phyloP scores from a whole-genome alignment of 345 rosid genomes.

The Citrus mangshanensis region DNA sequence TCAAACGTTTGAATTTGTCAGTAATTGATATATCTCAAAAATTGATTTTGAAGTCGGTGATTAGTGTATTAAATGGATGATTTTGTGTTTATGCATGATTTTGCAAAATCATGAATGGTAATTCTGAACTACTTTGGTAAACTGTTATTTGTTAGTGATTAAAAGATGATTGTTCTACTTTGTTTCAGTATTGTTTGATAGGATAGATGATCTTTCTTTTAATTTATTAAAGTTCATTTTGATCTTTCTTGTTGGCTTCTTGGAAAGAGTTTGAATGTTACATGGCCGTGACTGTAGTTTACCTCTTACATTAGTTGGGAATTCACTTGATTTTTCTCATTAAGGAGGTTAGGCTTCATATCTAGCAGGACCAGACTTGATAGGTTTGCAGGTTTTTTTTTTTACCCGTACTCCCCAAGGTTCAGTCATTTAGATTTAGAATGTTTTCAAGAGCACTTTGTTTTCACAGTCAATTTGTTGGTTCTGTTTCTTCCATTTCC shows the following conservation, averaged over 20 bases:
- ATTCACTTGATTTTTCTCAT: not conserved
- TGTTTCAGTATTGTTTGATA: not conserved
- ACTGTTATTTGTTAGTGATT: not conserved
- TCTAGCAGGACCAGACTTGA: not conserved
- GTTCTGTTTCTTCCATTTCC: not conserved
- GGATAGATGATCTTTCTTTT: not conserved
- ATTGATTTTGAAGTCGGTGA: too few relatives aligned
- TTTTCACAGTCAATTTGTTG: not conserved
- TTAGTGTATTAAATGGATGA: not conserved
- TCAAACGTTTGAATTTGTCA: too few relatives aligned
- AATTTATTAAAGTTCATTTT: not conserved
- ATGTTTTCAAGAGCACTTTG: not conserved
- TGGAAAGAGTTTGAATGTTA: not conserved
- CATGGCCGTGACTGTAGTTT: not conserved
- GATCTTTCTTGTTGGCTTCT: not conserved
- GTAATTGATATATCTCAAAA: too few relatives aligned
- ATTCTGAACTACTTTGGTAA: not conserved
- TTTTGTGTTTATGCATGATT: not conserved
- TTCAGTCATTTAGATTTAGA: not conserved
- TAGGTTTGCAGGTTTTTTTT: conserved; percentile 1
- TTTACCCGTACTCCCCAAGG: not conserved
- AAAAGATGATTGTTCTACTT: not conserved
- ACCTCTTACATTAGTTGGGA: not conserved
- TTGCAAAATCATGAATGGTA: not conserved
- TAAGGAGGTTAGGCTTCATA: not conserved